Percentiles rank a stretch among this genome's conserved stretches.
phyloP scores from a whole-genome alignment of 345 rosid species.

The Citrus hindsii region DNA sequence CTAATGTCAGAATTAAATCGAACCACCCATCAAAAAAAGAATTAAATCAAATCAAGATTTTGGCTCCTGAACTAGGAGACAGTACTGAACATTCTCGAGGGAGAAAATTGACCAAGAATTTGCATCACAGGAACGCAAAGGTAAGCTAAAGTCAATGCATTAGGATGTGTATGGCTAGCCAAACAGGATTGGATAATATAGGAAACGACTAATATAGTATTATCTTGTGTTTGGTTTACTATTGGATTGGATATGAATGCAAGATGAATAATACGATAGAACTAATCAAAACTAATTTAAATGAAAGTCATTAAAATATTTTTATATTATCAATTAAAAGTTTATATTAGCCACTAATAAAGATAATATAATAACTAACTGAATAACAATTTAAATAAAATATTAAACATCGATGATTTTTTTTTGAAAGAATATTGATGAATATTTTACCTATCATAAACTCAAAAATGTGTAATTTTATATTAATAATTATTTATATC shows the following conservation, averaged over 20 bases:
- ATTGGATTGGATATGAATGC: neutral
- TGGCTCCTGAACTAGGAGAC: neutral
- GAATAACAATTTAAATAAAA: neutral
- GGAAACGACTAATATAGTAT: neutral
- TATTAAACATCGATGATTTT: neutral
- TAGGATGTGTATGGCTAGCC: neutral
- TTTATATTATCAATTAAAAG: neutral
- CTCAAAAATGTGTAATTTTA: neutral
- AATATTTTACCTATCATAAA: neutral
- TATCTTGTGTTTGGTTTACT: neutral
- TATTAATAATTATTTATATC: no score
- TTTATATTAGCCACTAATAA: neutral
- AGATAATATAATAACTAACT: neutral
- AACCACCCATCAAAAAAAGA: no score
- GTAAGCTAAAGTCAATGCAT: neutral
- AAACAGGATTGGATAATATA: neutral
- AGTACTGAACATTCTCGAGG: neutral
- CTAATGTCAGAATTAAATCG: neutral
- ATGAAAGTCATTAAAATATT: neutral
- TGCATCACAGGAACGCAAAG: neutral
- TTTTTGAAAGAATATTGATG: neutral
- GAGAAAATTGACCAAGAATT: neutral
- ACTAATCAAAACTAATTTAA: neutral
- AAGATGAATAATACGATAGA: neutral
- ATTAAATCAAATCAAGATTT: neutral